Evolutionary conservation across 768 basidiomycete genomes (phyloP).

Genomic region (Sarcomyxa edulis): DNA sequence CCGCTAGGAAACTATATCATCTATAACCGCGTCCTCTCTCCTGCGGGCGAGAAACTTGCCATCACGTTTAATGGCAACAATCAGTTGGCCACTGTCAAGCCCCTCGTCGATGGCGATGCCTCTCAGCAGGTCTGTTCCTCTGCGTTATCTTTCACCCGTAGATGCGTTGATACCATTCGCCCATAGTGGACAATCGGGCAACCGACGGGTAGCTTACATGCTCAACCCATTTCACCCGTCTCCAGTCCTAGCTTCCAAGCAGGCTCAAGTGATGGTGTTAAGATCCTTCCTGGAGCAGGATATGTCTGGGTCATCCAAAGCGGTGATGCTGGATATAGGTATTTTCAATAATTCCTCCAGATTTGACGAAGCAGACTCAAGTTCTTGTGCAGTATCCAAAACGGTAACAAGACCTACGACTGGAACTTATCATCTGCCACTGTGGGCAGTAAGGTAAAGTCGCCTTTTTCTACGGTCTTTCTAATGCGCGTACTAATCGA

Average conservation of each 20-base stretch:
- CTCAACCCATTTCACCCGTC: conserved; percentile 6
- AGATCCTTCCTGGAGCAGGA: conserved; percentile 6
- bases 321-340: conserved; percentile 1
- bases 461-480: no score
- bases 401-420: conserved; percentile 9
- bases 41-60: conserved; percentile 7
- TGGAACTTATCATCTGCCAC: no score
- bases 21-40: conserved; percentile 10
- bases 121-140: conserved; percentile 4
- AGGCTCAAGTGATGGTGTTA: conserved; percentile 7
- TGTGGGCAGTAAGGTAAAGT: no score
- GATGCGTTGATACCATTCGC: not conserved
- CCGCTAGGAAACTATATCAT: conserved; percentile 12
- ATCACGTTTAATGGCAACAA: conserved; percentile 11
- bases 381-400: conserved; percentile 10
- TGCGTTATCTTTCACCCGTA: not conserved
- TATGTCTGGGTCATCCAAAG: conserved; percentile 10
- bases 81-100: conserved; percentile 3
- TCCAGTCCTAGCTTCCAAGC: conserved; percentile 6
- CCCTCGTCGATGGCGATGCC: not conserved
- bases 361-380: not conserved
- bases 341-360: not conserved
- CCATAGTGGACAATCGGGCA: conserved; percentile 6
- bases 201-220: no score
- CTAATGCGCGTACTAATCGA: no score